Conservation (phyloP, 1,139 yeast species). For the Blastobotrys arbuscula region DNA sequence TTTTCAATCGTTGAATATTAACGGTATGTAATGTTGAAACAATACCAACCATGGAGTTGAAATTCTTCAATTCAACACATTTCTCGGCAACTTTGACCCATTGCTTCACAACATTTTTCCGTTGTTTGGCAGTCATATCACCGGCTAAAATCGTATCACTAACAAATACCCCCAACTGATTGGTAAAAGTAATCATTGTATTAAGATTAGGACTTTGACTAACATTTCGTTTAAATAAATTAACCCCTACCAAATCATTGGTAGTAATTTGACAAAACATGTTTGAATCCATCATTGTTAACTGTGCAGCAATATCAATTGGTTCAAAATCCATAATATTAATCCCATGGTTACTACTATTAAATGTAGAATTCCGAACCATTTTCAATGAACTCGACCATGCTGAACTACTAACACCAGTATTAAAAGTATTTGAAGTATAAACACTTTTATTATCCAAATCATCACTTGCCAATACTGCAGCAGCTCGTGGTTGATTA, state of each 20-base stretch:
- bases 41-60: slow-evolving; percentile 84
- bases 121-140: slow-evolving; percentile 41
- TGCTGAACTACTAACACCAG: slow-evolving; percentile 10
- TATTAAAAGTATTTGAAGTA: slow-evolving; percentile 10
- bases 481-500: slow-evolving; percentile 6
- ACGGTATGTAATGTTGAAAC: slow-evolving; percentile 81
- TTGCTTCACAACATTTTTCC: slow-evolving; percentile 58
- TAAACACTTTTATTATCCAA: slow-evolving; percentile 8
- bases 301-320: slow-evolving; percentile 75
- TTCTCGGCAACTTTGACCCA: slow-evolving; percentile 86
- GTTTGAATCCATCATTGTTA: slow-evolving; percentile 72
- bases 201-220: slow-evolving; percentile 69
- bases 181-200: slow-evolving; percentile 65
- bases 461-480: slow-evolving; percentile 1
- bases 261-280: slow-evolving; percentile 64
- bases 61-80: slow-evolving; percentile 74
- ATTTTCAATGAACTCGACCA: slow-evolving; percentile 20
- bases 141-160: slow-evolving; percentile 55
- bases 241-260: slow-evolving; percentile 68
- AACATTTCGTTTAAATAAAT: slow-evolving; percentile 56
- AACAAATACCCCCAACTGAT: slow-evolving; percentile 75
- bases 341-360: neutral
- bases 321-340: slow-evolving; percentile 64
- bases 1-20: slow-evolving; percentile 60
- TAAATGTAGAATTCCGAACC: slow-evolving; percentile 17